Conservation (phyloP, 495 filamentous ascomycete genomes). For the Chaetomium fimeti region DNA sequence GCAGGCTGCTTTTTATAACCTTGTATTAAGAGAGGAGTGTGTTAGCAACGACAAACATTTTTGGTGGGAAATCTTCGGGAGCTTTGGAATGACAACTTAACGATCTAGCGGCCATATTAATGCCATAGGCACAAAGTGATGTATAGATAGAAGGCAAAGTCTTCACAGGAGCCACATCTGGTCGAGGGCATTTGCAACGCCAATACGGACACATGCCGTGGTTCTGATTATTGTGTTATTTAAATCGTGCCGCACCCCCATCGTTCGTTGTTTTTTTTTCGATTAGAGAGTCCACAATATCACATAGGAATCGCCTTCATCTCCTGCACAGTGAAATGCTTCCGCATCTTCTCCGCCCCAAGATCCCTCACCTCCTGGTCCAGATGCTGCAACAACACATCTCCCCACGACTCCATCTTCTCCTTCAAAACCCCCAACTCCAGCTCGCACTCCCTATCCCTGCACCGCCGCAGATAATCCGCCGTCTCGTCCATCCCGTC, state of each 20-base stretch:
- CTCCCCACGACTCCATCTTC: constrained; percentile 64
- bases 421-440: constrained; percentile 64
- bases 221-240: too few relatives aligned
- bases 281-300: neutral
- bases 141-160: too few relatives aligned
- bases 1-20: too few relatives aligned
- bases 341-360: constrained; percentile 82
- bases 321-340: constrained; percentile 76
- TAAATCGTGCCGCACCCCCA: neutral
- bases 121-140: too few relatives aligned
- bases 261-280: neutral
- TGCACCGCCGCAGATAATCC: constrained; percentile 64
- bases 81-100: too few relatives aligned
- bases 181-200: too few relatives aligned
- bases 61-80: too few relatives aligned
- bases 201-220: too few relatives aligned
- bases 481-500: constrained; percentile 70
- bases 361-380: constrained; percentile 70
- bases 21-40: too few relatives aligned
- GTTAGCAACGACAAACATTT: too few relatives aligned
- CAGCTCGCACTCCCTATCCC: constrained; percentile 64
- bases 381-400: constrained; percentile 69
- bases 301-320: constrained; percentile 71
- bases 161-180: too few relatives aligned
- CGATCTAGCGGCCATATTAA: too few relatives aligned